Evolutionary conservation across 768 basidiomycete genomes (phyloP), one percentile per base, ranked within the genome.

Genomic region (Psilocybe tampanensis): DNA sequence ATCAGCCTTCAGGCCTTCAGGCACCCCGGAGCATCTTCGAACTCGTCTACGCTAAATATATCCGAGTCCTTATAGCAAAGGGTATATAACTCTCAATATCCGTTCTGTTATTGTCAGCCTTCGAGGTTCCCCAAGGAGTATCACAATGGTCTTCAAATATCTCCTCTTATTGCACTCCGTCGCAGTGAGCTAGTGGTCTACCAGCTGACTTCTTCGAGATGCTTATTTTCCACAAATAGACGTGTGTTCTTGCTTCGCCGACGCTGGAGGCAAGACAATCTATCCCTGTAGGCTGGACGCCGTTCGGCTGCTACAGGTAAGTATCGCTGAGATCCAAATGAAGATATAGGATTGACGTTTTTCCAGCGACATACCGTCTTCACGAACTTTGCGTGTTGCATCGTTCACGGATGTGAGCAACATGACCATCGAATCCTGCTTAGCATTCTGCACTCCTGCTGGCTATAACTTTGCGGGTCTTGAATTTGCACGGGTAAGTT

Each of bases 391-490:
- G 39, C 71, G 74, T 8, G 80, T 74, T 4, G 73, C 80, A 0
- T 68, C 74, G 2, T 59, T 55, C 34, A 71, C 76, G 12, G 76
- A 76, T 65, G 68, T 79, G 8, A 75, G 69, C 8, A 69, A 67
- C 18, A 89, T 91, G 86, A 90, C 89, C 2, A 74, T 83, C 18
- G 75, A 77, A 54, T 68, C 68, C 1, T 82, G 80, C 58, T 75
- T 80, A 47, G 61, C 55, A 19, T 82, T 76, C 65, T 82, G 80
- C 64, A 71, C 75, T 39, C 52, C 70, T 15, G 70, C 76, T 51
- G 64, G 71, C 4, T 88, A 75, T 64, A 70, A 84, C 52, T 88
- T 80, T 60, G 87, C 89, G 12, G 90, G 90, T 12, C 77, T 85
- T 8, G 89, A 90, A 69, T 90, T 76, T 33, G 47, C 53, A 15